Evolutionary conservation across 257 asterid genomes (phyloP).

Genomic region (Scutellaria baicalensis): DNA sequence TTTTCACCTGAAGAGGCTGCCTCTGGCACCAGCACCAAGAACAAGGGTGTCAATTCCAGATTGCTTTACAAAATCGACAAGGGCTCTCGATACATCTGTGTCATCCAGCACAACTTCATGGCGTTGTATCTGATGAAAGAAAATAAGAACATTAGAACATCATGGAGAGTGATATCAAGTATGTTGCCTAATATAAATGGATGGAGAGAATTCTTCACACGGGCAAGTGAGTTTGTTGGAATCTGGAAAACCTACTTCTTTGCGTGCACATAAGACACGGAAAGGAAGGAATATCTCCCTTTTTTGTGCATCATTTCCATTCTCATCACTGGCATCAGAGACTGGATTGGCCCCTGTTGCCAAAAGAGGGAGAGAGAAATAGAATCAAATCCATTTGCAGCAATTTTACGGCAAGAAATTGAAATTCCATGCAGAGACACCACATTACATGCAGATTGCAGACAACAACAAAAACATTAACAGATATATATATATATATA

Average conservation of each 20-base stretch:
- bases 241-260: conserved; percentile 35
- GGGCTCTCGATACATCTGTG: conserved; percentile 54
- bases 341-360: conserved; percentile 39
- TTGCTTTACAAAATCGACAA: conserved; percentile 58
- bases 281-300: conserved; percentile 70
- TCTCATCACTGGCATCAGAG: conserved; percentile 29
- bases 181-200: neutral
- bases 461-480: conserved; percentile 1
- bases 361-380: neutral
- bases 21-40: conserved; percentile 75
- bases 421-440: neutral
- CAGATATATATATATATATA: too few species aligned
- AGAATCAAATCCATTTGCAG: neutral
- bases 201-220: too few species aligned
- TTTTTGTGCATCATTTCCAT: conserved; percentile 37
- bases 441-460: neutral
- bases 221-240: too few species aligned
- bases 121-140: conserved; percentile 48
- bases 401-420: too few species aligned
- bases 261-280: conserved; percentile 72
- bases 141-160: neutral
- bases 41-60: conserved; percentile 62
- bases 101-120: conserved; percentile 74
- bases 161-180: neutral
- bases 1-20: conserved; percentile 65